Conservation (phyloP, 2,329 filamentous ascomycete species). For the Didymellaceae sp. region DNA sequence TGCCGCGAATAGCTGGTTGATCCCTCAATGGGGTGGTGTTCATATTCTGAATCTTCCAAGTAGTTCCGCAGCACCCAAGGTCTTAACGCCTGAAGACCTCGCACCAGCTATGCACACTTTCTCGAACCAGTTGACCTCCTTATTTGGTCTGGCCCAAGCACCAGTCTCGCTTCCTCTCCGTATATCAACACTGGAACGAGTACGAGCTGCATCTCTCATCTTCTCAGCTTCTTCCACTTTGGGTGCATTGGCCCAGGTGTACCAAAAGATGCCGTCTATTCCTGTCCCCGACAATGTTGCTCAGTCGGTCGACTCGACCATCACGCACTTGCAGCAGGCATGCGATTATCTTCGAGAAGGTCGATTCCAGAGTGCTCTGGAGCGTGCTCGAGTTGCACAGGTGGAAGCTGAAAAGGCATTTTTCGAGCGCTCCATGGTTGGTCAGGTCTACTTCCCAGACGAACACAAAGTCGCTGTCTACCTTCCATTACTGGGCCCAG, state of each 20-base stretch:
- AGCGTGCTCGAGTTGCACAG: slow-evolving; percentile 84
- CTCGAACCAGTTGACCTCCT: slow-evolving; percentile 84
- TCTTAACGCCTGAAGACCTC: slow-evolving; percentile 70
- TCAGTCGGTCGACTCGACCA: slow-evolving; percentile 79
- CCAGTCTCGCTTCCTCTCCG: slow-evolving; percentile 82
- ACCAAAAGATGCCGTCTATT: slow-evolving; percentile 83
- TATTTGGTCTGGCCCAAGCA: slow-evolving; percentile 82
- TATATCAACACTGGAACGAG: slow-evolving; percentile 82
- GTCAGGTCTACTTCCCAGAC: slow-evolving; percentile 97
- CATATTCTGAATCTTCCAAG: slow-evolving; percentile 68
- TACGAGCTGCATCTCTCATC: slow-evolving; percentile 83
- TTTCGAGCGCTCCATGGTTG: slow-evolving; percentile 99
- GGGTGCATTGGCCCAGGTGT: slow-evolving; percentile 85
- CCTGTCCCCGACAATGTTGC: slow-evolving; percentile 88
- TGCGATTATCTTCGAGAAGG: slow-evolving; percentile 72
- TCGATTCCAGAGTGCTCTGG: slow-evolving; percentile 70
- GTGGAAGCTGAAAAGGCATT: slow-evolving; percentile 90
- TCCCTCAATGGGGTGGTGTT: slow-evolving; percentile 93
- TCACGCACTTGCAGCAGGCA: slow-evolving; percentile 76
- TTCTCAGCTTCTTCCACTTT: slow-evolving; percentile 91
- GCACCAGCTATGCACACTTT: slow-evolving; percentile 87
- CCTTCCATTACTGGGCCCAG: slow-evolving; percentile 84
- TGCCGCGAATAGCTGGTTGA: slow-evolving; percentile 79
- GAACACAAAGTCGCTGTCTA: slow-evolving; percentile 99
- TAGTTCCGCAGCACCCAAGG: slow-evolving; percentile 45